Percentiles rank a stretch among this genome's conserved stretches.
Conservation (phyloP, 2,329 filamentous ascomycete genomes). For the Ceratocystis variospora region DNA sequence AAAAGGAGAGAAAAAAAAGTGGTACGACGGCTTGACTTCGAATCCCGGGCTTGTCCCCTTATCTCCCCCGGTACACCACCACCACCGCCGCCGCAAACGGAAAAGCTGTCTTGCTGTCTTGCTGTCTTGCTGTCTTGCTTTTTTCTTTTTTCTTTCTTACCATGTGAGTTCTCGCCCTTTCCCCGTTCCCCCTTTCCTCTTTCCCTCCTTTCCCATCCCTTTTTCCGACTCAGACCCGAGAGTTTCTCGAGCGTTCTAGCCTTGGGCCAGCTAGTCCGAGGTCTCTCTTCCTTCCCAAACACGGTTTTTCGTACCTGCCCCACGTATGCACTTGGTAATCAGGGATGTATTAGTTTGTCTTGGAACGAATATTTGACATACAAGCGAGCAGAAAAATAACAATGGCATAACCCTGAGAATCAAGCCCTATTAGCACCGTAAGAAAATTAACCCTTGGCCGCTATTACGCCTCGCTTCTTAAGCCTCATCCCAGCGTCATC, state of each 20-base stretch:
- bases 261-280: too few species aligned
- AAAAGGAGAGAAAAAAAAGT: background rate
- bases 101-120: background rate
- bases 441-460: background rate
- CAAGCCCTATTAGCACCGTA: too few species aligned
- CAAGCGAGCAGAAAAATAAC: too few species aligned
- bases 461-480: background rate
- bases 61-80: background rate
- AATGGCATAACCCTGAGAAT: too few species aligned
- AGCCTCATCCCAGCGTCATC: slow-evolving; percentile 22
- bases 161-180: background rate
- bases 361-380: too few species aligned
- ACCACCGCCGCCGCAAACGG: background rate
- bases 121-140: too few species aligned
- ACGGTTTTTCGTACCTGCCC: background rate
- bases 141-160: background rate
- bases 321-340: background rate
- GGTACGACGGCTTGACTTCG: background rate
- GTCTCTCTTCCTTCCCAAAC: background rate
- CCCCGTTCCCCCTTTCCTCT: background rate
- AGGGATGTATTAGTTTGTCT: too few species aligned
- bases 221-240: background rate
- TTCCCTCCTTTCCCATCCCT: background rate
- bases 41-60: background rate
- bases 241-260: too few species aligned